phyloP scores from a whole-genome alignment of 306 rosid genomes.

The Rosa lucieae region DNA sequence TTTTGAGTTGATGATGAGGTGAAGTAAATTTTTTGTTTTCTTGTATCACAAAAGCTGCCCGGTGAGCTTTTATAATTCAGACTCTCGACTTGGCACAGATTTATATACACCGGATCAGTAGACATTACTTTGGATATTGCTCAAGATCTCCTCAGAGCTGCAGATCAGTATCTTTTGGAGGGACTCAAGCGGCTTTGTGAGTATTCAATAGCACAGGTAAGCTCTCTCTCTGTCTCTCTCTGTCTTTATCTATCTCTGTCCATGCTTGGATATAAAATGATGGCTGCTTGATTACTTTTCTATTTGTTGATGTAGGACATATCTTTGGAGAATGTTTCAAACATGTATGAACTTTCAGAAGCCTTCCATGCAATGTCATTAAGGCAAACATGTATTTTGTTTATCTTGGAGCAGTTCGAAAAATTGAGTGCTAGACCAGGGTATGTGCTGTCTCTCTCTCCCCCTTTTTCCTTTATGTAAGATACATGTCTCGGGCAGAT shows the following conservation, averaged over 20 bases:
- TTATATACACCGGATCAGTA: constrained; percentile 93
- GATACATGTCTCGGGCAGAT: constrained; percentile 6
- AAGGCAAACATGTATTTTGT: constrained; percentile 90
- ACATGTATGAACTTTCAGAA: constrained; percentile 98
- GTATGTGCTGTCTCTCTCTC: constrained; percentile 46
- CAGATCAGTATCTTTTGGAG: constrained; percentile 98
- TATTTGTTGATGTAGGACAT: constrained; percentile 56
- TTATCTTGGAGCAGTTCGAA: constrained; percentile 83
- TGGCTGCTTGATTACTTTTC: constrained; percentile 21
- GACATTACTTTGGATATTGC: constrained; percentile 83
- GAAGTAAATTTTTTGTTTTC: constrained; percentile 19
- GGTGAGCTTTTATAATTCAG: constrained; percentile 28
- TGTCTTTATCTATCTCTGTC: neutral
- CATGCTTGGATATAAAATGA: neutral
- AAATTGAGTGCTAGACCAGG: constrained; percentile 88
- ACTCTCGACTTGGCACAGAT: constrained; percentile 50
- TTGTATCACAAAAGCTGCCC: constrained; percentile 10
- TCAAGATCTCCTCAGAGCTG: constrained; percentile 97
- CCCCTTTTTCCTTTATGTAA: neutral
- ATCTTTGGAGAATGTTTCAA: constrained; percentile 79
- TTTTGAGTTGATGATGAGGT: constrained; percentile 99
- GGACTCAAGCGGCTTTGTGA: constrained; percentile 97
- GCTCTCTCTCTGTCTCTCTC: constrained; percentile 14
- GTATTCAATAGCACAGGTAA: constrained; percentile 92
- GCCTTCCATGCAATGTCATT: constrained; percentile 91